Evolutionary conservation across 169 alveolate genomes (phyloP).

Genomic region (Plasmodium coatneyi): DNA sequence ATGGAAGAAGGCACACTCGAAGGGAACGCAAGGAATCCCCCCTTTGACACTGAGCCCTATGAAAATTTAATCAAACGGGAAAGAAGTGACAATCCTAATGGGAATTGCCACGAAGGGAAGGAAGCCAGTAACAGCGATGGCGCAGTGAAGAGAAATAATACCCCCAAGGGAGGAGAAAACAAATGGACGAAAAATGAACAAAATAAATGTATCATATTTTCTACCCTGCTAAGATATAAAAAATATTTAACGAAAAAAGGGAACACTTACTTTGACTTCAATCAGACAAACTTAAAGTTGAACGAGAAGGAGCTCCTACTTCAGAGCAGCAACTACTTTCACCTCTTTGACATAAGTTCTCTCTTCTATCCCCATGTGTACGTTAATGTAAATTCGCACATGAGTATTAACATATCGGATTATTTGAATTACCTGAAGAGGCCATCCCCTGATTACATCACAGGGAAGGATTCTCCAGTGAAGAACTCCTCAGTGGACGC

Average conservation of each 20-base stretch:
- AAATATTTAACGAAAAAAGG: slow-evolving; percentile 68
- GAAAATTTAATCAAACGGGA: neutral
- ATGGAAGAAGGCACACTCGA: neutral
- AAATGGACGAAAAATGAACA: slow-evolving; percentile 19
- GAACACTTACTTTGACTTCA: slow-evolving; percentile 55
- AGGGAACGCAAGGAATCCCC: neutral
- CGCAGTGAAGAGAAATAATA: neutral
- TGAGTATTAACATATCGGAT: slow-evolving; percentile 47
- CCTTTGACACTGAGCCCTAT: neutral
- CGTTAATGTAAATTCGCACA: slow-evolving; percentile 59
- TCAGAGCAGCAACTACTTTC: slow-evolving; percentile 59
- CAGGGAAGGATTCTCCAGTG: neutral
- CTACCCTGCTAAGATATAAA: slow-evolving; percentile 59
- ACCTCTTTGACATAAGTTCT: slow-evolving; percentile 36
- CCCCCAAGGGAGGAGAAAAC: neutral
- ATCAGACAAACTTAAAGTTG: slow-evolving; percentile 29
- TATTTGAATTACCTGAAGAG: slow-evolving; percentile 32
- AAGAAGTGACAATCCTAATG: neutral
- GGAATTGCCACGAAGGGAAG: neutral
- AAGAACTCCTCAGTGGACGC: neutral
- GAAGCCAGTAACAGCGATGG: neutral
- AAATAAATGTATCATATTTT: slow-evolving; percentile 26
- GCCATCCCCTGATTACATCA: neutral
- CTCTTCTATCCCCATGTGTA: slow-evolving; percentile 58
- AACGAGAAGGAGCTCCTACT: slow-evolving; percentile 67